These are phyloP conservation scores for Heliamphora exappendiculata DNA, from an alignment of 148 eudicot species.

Conservation along the genomic window DNA sequence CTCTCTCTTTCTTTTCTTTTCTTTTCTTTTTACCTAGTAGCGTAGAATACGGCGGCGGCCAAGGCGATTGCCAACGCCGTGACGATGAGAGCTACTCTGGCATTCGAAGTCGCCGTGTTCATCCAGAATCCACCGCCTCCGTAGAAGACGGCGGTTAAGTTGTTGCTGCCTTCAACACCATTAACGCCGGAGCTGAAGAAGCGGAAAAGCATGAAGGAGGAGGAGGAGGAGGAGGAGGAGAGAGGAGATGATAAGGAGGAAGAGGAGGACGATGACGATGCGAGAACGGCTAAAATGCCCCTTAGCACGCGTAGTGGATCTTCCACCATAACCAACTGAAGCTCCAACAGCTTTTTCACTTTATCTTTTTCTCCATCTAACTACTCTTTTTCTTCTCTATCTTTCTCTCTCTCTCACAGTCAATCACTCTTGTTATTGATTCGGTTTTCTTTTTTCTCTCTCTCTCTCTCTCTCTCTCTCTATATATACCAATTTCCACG, in stretches of 20 bases:
- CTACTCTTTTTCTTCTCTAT: constrained; percentile 1
- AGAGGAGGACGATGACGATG: neutral
- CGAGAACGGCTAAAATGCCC: neutral
- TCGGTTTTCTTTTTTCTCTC: neutral
- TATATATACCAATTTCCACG: no score
- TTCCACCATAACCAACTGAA: constrained; percentile 16
- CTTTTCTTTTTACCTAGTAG: constrained; percentile 37
- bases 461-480: neutral
- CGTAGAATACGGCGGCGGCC: constrained; percentile 51
- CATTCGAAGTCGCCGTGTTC: constrained; percentile 10
- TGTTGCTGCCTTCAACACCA: constrained; percentile 22
- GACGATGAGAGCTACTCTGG: constrained; percentile 36
- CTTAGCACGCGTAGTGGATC: constrained; percentile 7
- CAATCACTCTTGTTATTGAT: neutral
- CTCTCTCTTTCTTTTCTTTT: no score
- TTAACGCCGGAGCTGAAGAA: constrained; percentile 16
- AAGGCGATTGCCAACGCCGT: constrained; percentile 62
- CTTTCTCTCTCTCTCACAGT: neutral
- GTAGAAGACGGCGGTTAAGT: constrained; percentile 18
- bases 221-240: neutral
- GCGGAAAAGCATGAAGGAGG: constrained; percentile 14
- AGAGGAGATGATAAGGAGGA: neutral
- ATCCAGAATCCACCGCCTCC: constrained; percentile 24
- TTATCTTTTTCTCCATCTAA: constrained; percentile 6
- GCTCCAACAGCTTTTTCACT: constrained; percentile 16